phyloP scores from a whole-genome alignment of 768 basidiomycete species.

The Podaxis sp. region DNA sequence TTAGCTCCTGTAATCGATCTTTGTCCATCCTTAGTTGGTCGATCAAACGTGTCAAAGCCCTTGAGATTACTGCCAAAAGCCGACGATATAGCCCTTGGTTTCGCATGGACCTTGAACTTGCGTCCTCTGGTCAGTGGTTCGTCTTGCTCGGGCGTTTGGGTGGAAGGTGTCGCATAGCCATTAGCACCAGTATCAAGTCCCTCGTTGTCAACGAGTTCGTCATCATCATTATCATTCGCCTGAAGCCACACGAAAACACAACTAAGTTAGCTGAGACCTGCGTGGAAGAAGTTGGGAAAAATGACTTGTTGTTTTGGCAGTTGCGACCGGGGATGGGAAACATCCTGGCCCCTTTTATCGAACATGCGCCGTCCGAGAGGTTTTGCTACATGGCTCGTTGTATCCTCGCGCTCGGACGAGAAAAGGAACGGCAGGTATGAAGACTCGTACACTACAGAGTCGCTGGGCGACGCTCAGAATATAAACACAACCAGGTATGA shows the following conservation, averaged over 20 bases:
- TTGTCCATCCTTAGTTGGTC: slow-evolving; percentile 5
- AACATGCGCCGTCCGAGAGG: slow-evolving; percentile 50
- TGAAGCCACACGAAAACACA: not conserved
- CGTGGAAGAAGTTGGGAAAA: not conserved
- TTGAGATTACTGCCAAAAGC: slow-evolving; percentile 22
- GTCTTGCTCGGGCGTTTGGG: not conserved
- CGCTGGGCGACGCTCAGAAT: slow-evolving; percentile 4
- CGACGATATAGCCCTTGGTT: slow-evolving; percentile 28
- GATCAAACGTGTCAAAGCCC: slow-evolving; percentile 19
- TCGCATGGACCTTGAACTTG: slow-evolving; percentile 25
- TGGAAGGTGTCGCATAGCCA: not conserved
- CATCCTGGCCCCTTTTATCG: slow-evolving; percentile 44
- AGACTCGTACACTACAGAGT: slow-evolving; percentile 15
- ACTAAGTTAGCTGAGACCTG: not conserved
- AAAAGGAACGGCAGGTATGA: slow-evolving; percentile 22
- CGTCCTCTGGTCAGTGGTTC: slow-evolving; percentile 13
- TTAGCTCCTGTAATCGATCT: slow-evolving; percentile 23
- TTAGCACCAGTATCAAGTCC: not conserved
- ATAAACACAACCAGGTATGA: not conserved
- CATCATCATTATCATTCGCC: not conserved
- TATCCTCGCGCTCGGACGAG: slow-evolving; percentile 12
- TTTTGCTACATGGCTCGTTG: not conserved
- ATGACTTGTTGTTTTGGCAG: slow-evolving; percentile 18
- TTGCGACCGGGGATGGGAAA: slow-evolving; percentile 16
- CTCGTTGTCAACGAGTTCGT: not conserved